Evolutionary conservation across 176 grass and related monocot genomes (phyloP), one percentile per base, ranked within the genome.

Genomic region (Juncus inflexus): DNA sequence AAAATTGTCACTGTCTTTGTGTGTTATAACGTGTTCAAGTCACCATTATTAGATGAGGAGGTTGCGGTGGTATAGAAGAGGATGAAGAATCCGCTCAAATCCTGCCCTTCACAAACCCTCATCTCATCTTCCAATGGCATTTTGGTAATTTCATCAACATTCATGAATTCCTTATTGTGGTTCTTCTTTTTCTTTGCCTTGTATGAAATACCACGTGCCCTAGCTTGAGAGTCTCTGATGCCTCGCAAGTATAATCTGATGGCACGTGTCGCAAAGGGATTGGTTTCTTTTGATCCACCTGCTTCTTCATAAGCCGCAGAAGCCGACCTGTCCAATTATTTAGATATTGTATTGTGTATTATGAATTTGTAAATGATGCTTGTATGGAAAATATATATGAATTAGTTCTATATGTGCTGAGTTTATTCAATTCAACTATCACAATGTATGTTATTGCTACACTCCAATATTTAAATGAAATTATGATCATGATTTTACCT

Each of bases 151-250:
- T 35, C 42, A 1, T 10, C 28, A 13, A 42, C 42, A 3, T 67
- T 11, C 36, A 28, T 60, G 1, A 4, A 42, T 28, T 8, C 63
- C 55, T 52, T 74, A n/a, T 35, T 74, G 43, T 67, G 76, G 45
- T 62, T 60, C 45, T 70, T 83, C 63, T 66, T 68, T 42, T 86
- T 86, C 74, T 84, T 89, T 12, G 56, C 79, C 47, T 53, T 57
- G 64, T 86, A 90, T 12, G 87, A 82, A 67, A 90, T 90, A 7
- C 87, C 87, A 0, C 87, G 66, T n/a, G 87, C 83, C 53, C 55
- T 72, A 10, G 87, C 65, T 73, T 90, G 87, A 39, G 60, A 15
- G 51, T 86, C 80, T 38, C 87, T 77, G 37, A 90, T 76, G 14
- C 74, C 87, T 61, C 83, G 70, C 53, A 90, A 79, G 67, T 90